phyloP scores from a whole-genome alignment of 164 flowering plant genomes.

The Liquidambar formosana region DNA sequence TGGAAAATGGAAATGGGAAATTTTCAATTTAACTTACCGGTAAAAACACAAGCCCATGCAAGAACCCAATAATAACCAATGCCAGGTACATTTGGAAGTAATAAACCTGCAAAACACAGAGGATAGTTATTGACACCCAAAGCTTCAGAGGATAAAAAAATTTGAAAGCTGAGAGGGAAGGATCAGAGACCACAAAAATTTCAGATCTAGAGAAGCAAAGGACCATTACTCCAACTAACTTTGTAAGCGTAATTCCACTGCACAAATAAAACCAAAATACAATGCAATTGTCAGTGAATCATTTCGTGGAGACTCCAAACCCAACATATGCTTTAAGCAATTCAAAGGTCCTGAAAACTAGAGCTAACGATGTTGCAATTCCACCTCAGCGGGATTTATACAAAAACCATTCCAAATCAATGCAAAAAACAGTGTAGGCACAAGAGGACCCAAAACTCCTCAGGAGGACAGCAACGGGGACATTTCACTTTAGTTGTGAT shows the following conservation, averaged over 20 bases:
- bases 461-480: too few relatives aligned
- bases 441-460: too few relatives aligned
- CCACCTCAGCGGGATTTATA: neutral
- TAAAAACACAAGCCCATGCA: slow-evolving; percentile 88
- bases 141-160: neutral
- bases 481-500: too few relatives aligned
- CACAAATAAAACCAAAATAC: slow-evolving; percentile 12
- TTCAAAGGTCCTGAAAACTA: neutral
- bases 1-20: neutral
- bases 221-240: slow-evolving; percentile 92
- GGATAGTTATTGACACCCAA: neutral
- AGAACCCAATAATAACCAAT: slow-evolving; percentile 80
- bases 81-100: slow-evolving; percentile 96
- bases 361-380: neutral
- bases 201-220: slow-evolving; percentile 83
- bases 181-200: slow-evolving; percentile 77
- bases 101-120: slow-evolving; percentile 71
- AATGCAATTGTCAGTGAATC: neutral
- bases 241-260: slow-evolving; percentile 97
- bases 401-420: neutral
- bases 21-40: slow-evolving; percentile 61
- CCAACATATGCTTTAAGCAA: neutral
- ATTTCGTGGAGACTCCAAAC: neutral
- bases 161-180: slow-evolving; percentile 4
- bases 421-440: too few relatives aligned